Evolutionary conservation across 441 rosid species (phyloP), one percentile per base, ranked within the genome.

Genomic region (Euphorbia corollata): DNA sequence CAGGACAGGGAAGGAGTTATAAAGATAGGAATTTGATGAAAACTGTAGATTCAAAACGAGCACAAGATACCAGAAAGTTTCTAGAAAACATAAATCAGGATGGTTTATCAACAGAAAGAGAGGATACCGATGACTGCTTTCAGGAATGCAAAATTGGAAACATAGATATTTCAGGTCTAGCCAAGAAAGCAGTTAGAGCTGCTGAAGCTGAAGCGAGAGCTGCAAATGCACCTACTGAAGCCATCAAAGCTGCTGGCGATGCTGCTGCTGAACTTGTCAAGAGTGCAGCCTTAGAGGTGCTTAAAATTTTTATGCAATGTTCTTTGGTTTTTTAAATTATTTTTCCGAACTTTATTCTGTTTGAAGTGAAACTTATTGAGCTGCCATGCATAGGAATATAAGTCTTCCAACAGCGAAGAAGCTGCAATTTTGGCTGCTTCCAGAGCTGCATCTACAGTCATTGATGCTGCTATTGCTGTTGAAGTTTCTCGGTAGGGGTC

Each of bases 191-290:
- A 16, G 88, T 95, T 60, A 79, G 83, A 71, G 89, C 99, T 79
- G 99, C 99, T 68, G 99, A 92, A 77, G 86, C 90, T 23, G 99
- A 95, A 88, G 99, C 99, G 59, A 82, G 87, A 78, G 85, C 88
- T 68, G 97, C 89, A 68, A 82, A 85, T 78, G 98, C 93, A 60
- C 91, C 95, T 59, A 71, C 61, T 47, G 99, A 88, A 74, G 99
- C 99, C 64, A 76, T 88, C 74, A 90, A 80, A 81, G 99, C 99
- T 69, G 99, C 91, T 34, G 88, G 97, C 13, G 96, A 93, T 64
- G 88, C 91, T 63, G 98, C 99, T 63, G 96, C 99, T 75, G 97
- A 95, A 79, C 90, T 88, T 76, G 98, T 95, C 65, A 92, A 84
- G 79, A 87, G 83, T 73, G 95, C 96, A 22, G 96, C 98, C 24